phyloP scores from a whole-genome alignment of 2,329 filamentous ascomycete genomes.

The Akanthomyces dipterigenus region DNA sequence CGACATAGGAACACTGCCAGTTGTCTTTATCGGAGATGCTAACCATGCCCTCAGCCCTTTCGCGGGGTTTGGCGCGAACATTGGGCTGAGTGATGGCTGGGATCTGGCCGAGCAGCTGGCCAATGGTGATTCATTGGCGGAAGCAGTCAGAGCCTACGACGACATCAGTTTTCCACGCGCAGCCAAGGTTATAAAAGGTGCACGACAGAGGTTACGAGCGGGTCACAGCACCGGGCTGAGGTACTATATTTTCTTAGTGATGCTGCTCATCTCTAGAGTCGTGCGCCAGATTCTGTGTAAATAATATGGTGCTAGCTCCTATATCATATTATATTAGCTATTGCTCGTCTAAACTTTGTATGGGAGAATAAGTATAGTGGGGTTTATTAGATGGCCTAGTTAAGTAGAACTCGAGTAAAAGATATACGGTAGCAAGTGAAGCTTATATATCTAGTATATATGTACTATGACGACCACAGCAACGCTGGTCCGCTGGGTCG shows the following conservation, averaged over 20 bases:
- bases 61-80: constrained; percentile 41
- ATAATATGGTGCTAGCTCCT: not conserved
- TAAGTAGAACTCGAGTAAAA: too few relatives aligned
- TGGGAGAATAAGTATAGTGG: too few relatives aligned
- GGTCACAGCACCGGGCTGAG: constrained; percentile 21
- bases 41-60: constrained; percentile 45
- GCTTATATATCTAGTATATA: too few relatives aligned
- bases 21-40: constrained; percentile 42
- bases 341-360: too few relatives aligned
- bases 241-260: constrained; percentile 18
- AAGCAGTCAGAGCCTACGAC: constrained; percentile 29
- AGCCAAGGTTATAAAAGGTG: constrained; percentile 18
- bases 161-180: constrained; percentile 28
- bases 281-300: constrained; percentile 8
- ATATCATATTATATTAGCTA: too few relatives aligned
- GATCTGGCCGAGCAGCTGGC: constrained; percentile 37
- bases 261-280: constrained; percentile 17
- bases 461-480: too few relatives aligned
- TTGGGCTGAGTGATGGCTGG: constrained; percentile 40
- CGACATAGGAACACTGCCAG: constrained; percentile 16
- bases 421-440: too few relatives aligned
- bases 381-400: too few relatives aligned
- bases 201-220: constrained; percentile 18
- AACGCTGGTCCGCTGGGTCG: too few relatives aligned
- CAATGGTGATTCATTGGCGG: constrained; percentile 17